These are phyloP conservation scores for Boletellus sp. DNA, from an alignment of 768 basidiomycete species.

Conservation along the genomic window DNA sequence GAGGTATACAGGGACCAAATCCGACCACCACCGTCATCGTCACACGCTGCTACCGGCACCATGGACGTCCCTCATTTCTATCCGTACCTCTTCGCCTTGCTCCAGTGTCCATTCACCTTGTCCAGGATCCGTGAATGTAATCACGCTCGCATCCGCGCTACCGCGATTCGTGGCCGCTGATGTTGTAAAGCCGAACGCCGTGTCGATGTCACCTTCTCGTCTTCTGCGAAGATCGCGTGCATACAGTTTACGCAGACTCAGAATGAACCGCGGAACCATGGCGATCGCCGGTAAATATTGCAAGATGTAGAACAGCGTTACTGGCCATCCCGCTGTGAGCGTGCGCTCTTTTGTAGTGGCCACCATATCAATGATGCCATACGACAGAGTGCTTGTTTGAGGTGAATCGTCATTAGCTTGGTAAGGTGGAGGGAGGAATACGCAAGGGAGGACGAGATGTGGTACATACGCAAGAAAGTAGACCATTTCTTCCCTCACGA, in stretches of 20 bases:
- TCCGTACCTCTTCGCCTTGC: not conserved
- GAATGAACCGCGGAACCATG: not conserved
- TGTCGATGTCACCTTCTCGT: not conserved
- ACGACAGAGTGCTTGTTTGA: not conserved
- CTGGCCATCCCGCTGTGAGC: not conserved
- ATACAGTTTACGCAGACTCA: not conserved
- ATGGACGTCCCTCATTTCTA: no score
- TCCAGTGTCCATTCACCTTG: no score
- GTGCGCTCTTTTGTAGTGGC: not conserved
- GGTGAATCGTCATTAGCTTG: no score
- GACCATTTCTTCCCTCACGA: not conserved
- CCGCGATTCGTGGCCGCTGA: no score
- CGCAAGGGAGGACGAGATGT: no score
- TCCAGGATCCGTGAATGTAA: not conserved
- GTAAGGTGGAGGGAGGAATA: no score
- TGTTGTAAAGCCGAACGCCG: not conserved
- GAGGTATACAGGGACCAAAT: no score
- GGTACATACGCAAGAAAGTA: constrained; percentile 1
- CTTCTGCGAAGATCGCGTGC: not conserved
- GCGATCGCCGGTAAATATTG: not conserved
- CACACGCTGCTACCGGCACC: no score
- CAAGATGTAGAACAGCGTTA: not conserved
- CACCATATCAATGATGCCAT: not conserved
- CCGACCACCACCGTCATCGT: no score
- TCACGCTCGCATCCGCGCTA: not conserved